Percentiles rank a stretch among this genome's conserved stretches.
Evolutionary conservation across 768 basidiomycete species (phyloP).

Genomic region (Coprinopsis cinerea): DNA sequence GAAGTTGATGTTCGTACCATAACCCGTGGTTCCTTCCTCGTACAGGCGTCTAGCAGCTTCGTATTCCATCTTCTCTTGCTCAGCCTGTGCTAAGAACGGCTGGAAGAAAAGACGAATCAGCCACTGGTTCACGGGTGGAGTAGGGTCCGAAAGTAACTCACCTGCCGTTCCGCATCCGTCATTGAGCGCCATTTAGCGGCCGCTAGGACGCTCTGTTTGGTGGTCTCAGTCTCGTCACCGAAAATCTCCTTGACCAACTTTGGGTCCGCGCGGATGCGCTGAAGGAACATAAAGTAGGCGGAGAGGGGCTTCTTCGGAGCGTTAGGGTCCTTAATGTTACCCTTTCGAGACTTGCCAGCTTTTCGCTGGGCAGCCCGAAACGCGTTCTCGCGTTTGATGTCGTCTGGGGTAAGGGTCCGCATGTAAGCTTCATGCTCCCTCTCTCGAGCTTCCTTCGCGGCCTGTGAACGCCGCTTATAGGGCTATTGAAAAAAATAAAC

Average conservation of each 20-base stretch:
- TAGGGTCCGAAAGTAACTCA: slow-evolving; percentile 28
- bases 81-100: slow-evolving; percentile 92
- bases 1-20: slow-evolving; percentile 74
- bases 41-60: slow-evolving; percentile 81
- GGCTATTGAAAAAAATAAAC: slow-evolving; percentile 49
- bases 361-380: slow-evolving; percentile 91
- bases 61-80: slow-evolving; percentile 93
- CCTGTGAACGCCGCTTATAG: slow-evolving; percentile 78
- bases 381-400: slow-evolving; percentile 90
- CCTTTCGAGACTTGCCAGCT: slow-evolving; percentile 87
- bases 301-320: slow-evolving; percentile 93
- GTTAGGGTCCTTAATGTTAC: slow-evolving; percentile 95
- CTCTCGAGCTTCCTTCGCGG: slow-evolving; percentile 81
- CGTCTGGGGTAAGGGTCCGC: slow-evolving; percentile 84
- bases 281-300: slow-evolving; percentile 94
- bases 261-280: slow-evolving; percentile 78
- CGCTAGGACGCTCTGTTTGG: slow-evolving; percentile 90
- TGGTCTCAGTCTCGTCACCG: slow-evolving; percentile 88
- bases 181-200: slow-evolving; percentile 91
- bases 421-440: slow-evolving; percentile 80
- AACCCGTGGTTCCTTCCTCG: slow-evolving; percentile 71
- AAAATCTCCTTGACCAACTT: slow-evolving; percentile 75
- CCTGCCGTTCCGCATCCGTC: slow-evolving; percentile 91
- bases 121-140: slow-evolving; percentile 8
- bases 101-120: slow-evolving; percentile 26